Evolutionary conservation across 257 asterid genomes (phyloP), one percentile per base, ranked within the genome.

Genomic region (Thymus quinquecostatus): DNA sequence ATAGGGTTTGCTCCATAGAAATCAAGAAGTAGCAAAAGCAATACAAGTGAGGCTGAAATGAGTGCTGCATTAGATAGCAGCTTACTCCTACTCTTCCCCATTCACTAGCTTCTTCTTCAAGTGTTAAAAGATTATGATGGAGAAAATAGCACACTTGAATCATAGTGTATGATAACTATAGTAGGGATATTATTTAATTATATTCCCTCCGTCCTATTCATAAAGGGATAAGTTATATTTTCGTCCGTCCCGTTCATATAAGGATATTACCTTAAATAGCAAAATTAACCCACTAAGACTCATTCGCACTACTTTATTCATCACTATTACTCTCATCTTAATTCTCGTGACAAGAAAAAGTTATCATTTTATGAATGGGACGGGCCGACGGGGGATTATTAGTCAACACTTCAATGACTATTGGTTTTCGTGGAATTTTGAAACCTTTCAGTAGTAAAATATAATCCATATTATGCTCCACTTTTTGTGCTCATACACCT

Each of bases 21-120:
- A 45, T 76, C 59, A 11, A 65, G 59, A 45, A 56, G 43, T 38
- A 79, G 43, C 14, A 71, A n/a, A 6, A 59, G 2, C 65, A 77
- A 1, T 58, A 77, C 28, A 4, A 75, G 53, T 28, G 68, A 67
- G 59, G 73, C 56, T 9, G 75, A 69, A 0, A 77, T 0, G 8
- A 78, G 84, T 65, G 70, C 73, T 69, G 79, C 48, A 1, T 51
- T 63, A 13, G 59, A 4, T 2, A 47, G 40, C 44, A 58, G 40
- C 69, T 60, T 63, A 61, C 59, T 67, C 59, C 45, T 57, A 0
- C 9, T 32, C 70, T 61, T 77, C 75, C 68, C 77, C 79, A 70
- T 70, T 28, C 3, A 4, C 34, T 40, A 21, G 3, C 10, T 60
- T 36, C 6, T 36, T 60, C 48, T 60, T 58, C 5, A 1, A 12